These are phyloP conservation scores for Umbelopsis ramanniana DNA, from an alignment of 192 early-diverging fungal species.

Conservation along the genomic window DNA sequence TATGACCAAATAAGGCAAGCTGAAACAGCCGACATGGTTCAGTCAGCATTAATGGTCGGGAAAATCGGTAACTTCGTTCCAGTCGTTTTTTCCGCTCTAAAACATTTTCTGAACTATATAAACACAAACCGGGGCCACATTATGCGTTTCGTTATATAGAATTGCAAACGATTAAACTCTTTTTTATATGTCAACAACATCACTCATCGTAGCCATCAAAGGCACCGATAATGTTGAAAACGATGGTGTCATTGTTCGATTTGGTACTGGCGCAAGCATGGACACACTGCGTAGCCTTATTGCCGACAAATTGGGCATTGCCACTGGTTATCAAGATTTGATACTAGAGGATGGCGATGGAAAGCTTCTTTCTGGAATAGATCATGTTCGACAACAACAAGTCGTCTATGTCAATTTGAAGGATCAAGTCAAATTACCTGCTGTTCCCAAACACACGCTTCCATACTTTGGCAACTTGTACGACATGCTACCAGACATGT, in stretches of 20 bases:
- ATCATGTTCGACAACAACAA: constrained; percentile 28
- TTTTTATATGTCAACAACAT: constrained; percentile 22
- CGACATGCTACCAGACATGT: constrained; percentile 39
- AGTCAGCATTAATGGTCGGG: not conserved
- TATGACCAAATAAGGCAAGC: constrained; percentile 1
- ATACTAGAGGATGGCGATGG: constrained; percentile 17
- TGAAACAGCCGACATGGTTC: not conserved
- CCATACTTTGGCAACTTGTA: constrained; percentile 39
- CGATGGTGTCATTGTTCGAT: constrained; percentile 28
- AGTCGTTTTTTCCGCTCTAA: not conserved
- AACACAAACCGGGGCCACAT: no score
- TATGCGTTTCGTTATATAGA: not conserved
- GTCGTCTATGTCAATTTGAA: constrained; percentile 27
- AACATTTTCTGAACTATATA: not conserved
- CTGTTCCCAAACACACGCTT: constrained; percentile 33
- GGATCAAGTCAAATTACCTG: constrained; percentile 24
- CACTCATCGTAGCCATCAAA: constrained; percentile 36
- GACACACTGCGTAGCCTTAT: constrained; percentile 31
- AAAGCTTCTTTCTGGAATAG: constrained; percentile 15
- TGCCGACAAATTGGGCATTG: constrained; percentile 30
- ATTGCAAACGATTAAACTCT: not conserved
- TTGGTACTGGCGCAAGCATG: constrained; percentile 24
- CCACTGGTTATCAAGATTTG: not conserved
- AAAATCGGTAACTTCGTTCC: not conserved
- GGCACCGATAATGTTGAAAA: constrained; percentile 26